These are phyloP conservation scores for Boletus sp. DNA, from an alignment of 768 basidiomycete genomes.

Conservation along the genomic window DNA sequence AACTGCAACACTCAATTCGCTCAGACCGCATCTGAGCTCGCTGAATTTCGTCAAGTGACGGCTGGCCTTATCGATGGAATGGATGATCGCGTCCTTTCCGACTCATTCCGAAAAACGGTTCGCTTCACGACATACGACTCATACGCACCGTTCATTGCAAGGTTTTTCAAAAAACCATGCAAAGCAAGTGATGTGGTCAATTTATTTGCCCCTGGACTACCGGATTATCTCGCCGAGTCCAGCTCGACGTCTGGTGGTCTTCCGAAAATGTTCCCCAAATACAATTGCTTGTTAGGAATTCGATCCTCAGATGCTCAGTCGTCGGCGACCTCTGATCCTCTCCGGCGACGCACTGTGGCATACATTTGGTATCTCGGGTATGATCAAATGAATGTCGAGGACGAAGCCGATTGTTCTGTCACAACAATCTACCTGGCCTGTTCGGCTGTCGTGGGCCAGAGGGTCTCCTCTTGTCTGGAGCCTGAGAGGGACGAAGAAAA, in stretches of 20 bases:
- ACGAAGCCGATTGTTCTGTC: background rate
- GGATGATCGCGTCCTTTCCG: background rate
- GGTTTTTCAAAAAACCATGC: constrained; percentile 3
- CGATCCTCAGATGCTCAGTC: background rate
- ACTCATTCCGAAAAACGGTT: constrained; percentile 11
- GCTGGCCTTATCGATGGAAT: background rate
- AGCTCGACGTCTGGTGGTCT: constrained; percentile 18
- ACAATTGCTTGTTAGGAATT: background rate
- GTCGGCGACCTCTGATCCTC: background rate
- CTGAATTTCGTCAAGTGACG: background rate
- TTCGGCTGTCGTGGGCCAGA: background rate
- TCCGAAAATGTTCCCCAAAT: constrained; percentile 9
- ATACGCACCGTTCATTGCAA: constrained; percentile 13
- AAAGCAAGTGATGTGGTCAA: constrained; percentile 2
- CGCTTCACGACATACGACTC: constrained; percentile 13
- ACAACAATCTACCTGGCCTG: background rate
- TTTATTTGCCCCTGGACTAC: constrained; percentile 17
- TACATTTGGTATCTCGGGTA: background rate
- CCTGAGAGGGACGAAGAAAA: constrained; percentile 4
- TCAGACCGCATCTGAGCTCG: constrained; percentile 4
- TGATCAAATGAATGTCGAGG: background rate
- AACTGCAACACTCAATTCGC: constrained; percentile 5
- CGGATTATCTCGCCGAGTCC: constrained; percentile 16
- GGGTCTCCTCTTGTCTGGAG: background rate
- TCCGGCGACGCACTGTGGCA: constrained; percentile 4